Conservation (phyloP, 2,329 filamentous ascomycete species). For the Dichotomopilus funicola region DNA sequence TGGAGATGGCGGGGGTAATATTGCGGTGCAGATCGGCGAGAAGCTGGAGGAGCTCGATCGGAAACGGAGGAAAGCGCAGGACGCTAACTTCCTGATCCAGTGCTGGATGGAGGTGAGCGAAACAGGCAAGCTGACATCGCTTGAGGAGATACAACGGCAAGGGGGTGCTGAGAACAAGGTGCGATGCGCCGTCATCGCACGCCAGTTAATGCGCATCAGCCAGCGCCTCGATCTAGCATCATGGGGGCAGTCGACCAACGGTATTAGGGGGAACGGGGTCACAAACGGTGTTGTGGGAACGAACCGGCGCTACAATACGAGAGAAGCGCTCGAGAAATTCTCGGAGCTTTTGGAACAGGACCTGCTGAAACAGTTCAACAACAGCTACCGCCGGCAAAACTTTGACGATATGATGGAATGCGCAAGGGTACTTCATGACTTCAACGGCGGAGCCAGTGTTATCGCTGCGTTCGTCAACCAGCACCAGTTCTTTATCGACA, state of each 20-base stretch:
- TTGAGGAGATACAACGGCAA: slow-evolving; percentile 82
- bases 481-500: slow-evolving; percentile 98
- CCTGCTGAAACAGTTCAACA: slow-evolving; percentile 90
- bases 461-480: slow-evolving; percentile 97
- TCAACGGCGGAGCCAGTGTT: slow-evolving; percentile 91
- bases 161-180: slow-evolving; percentile 89
- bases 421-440: slow-evolving; percentile 86
- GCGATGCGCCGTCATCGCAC: slow-evolving; percentile 84
- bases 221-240: slow-evolving; percentile 76
- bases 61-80: slow-evolving; percentile 80
- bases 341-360: slow-evolving; percentile 94
- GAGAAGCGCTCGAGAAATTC: slow-evolving; percentile 93
- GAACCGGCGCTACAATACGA: slow-evolving; percentile 56
- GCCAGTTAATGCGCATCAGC: slow-evolving; percentile 90
- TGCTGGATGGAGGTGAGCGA: slow-evolving; percentile 97
- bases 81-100: slow-evolving; percentile 90
- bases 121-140: slow-evolving; percentile 73
- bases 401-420: slow-evolving; percentile 98
- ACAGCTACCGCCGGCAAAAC: slow-evolving; percentile 90
- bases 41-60: slow-evolving; percentile 89
- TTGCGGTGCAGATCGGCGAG: slow-evolving; percentile 92
- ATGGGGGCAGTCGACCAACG: slow-evolving; percentile 58
- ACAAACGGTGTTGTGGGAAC: slow-evolving; percentile 42
- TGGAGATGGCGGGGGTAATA: slow-evolving; percentile 64
- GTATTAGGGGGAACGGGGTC: slow-evolving; percentile 42